phyloP scores from a whole-genome alignment of 768 basidiomycete genomes.

The Rossbeevera mucosa region DNA sequence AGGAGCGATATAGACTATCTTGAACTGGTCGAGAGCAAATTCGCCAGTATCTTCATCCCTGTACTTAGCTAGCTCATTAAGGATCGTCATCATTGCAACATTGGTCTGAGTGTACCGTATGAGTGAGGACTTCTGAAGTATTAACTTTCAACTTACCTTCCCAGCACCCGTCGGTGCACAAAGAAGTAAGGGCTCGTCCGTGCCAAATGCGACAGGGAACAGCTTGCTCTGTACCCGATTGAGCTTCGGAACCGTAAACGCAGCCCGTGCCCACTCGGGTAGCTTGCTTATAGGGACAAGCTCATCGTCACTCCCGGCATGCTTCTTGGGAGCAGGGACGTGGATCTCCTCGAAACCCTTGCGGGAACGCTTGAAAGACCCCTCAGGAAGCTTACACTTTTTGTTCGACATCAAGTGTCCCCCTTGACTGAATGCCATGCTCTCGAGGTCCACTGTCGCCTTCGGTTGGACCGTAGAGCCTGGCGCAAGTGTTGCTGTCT shows the following conservation, averaged over 20 bases:
- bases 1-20: slow-evolving; percentile 95
- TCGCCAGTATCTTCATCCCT: slow-evolving; percentile 75
- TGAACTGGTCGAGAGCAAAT: slow-evolving; percentile 87
- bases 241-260: slow-evolving; percentile 76
- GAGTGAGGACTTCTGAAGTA: not conserved
- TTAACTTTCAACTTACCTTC: slow-evolving; percentile 58
- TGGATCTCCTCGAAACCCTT: slow-evolving; percentile 99
- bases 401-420: slow-evolving; percentile 98
- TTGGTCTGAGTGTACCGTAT: slow-evolving; percentile 64
- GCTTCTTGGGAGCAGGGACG: slow-evolving; percentile 87
- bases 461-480: slow-evolving; percentile 87
- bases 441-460: slow-evolving; percentile 80
- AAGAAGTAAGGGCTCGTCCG: slow-evolving; percentile 90
- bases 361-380: slow-evolving; percentile 92
- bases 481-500: slow-evolving; percentile 82
- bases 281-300: slow-evolving; percentile 66
- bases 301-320: slow-evolving; percentile 57
- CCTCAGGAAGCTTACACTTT: slow-evolving; percentile 95
- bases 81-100: slow-evolving; percentile 92
- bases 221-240: slow-evolving; percentile 93
- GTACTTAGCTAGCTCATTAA: slow-evolving; percentile 85
- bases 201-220: slow-evolving; percentile 89
- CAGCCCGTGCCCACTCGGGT: slow-evolving; percentile 83
- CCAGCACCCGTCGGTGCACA: slow-evolving; percentile 99
- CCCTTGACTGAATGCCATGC: slow-evolving; percentile 94